Conservation (phyloP, 2,329 filamentous ascomycete species). For the Sclerotinia nivalis region DNA sequence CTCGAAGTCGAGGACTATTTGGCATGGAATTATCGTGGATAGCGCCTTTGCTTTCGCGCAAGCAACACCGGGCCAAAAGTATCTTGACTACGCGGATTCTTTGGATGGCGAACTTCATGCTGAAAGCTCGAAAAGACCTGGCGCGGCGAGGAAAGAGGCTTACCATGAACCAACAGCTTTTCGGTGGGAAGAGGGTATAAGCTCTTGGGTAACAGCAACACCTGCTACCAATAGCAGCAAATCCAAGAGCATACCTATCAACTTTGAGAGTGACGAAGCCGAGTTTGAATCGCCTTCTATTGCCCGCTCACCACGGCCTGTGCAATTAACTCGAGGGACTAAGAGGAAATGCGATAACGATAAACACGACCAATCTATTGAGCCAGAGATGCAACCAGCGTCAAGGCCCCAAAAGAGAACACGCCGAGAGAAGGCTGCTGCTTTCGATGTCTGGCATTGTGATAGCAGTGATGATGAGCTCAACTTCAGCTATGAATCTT, state of each 20-base stretch:
- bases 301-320: slow-evolving; percentile 2
- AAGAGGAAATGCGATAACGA: neutral
- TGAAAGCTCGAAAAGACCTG: neutral
- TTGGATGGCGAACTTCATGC: slow-evolving; percentile 29
- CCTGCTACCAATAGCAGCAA: slow-evolving; percentile 40
- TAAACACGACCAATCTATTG: neutral
- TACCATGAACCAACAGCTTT: slow-evolving; percentile 36
- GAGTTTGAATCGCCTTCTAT: slow-evolving; percentile 32
- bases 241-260: slow-evolving; percentile 17
- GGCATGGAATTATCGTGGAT: slow-evolving; percentile 39
- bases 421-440: neutral
- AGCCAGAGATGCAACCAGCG: neutral
- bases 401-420: slow-evolving; percentile 23
- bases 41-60: slow-evolving; percentile 41
- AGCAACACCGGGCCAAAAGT: slow-evolving; percentile 34
- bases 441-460: slow-evolving; percentile 21
- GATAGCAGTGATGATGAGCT: slow-evolving; percentile 41
- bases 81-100: slow-evolving; percentile 39
- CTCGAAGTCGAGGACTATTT: slow-evolving; percentile 19
- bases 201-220: slow-evolving; percentile 56
- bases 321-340: neutral
- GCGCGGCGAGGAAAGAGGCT: slow-evolving; percentile 25
- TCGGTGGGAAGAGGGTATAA: slow-evolving; percentile 57
- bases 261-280: slow-evolving; percentile 18
- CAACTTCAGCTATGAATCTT: slow-evolving; percentile 31